Conservation (phyloP, 2,329 filamentous ascomycete genomes). For the Hypoxylon sp. region DNA sequence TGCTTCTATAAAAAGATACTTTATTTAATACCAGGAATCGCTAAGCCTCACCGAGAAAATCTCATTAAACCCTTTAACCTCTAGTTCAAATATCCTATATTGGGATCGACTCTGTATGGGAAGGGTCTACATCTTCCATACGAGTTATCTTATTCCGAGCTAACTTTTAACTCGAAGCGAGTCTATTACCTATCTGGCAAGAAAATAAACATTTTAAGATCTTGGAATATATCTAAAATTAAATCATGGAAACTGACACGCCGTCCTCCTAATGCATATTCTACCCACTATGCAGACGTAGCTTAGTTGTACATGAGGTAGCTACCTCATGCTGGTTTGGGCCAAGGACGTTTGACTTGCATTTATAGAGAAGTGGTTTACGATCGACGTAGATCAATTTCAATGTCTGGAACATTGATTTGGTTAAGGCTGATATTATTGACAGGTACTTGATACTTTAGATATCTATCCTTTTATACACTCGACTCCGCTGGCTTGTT, state of each 20-base stretch:
- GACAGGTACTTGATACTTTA: no score
- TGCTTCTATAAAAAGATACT: conserved; percentile 1
- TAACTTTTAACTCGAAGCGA: background rate
- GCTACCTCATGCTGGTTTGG: background rate
- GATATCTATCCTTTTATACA: background rate
- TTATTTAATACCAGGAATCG: background rate
- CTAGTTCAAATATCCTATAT: background rate
- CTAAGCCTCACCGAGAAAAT: background rate
- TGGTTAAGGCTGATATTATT: no score
- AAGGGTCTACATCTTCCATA: background rate
- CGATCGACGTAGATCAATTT: background rate
- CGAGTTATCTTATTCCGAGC: conserved; percentile 1
- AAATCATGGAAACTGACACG: background rate
- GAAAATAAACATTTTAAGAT: background rate
- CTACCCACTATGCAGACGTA: background rate
- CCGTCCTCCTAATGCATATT: background rate
- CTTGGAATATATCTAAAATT: background rate
- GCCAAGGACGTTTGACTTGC: background rate
- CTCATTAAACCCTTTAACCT: background rate
- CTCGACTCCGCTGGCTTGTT: background rate
- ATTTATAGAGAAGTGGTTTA: background rate
- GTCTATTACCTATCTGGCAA: background rate
- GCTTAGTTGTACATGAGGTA: background rate
- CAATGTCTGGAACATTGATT: background rate
- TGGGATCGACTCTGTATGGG: conserved; percentile 3